Base-by-base conservation (phyloP, 139 green algal species). In the Eudorina sp. region DNA sequence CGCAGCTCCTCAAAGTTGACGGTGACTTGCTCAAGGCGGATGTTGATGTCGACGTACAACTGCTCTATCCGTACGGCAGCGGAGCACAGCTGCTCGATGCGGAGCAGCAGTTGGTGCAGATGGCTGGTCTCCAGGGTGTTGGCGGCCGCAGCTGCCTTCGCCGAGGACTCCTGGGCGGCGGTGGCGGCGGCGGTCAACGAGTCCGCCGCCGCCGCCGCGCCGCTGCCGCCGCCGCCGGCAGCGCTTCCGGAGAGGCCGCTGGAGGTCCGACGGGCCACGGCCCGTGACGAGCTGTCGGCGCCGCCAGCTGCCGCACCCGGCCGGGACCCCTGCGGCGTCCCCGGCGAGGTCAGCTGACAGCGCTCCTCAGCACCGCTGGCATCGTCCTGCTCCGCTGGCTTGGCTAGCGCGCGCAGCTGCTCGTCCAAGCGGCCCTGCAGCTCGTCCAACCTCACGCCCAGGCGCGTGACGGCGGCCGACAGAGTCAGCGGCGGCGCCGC, bases 31-130 rank as follows among this genome's bases (percentile, higher is more conserved):
- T 38, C 3, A 2, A 73, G 27, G 4, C 64, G 64, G 3, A 73
- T 40, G 64, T 73, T 38, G 16, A 73, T 73, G 21, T 73, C 13
- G 64, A 27, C 34, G 7, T 53, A 77, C 58, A 74, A 1, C 34
- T 74, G 21, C 66, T 74, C 29, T 34, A 74, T 31, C 31, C 34
- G 29, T 11, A 25, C 4, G 31, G 66, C n/a, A n/a, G n/a, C n/a
- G n/a, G n/a, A n/a, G n/a, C n/a, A 74, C 74, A 82, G 46, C 46
- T 82, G 41, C 74, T 82, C 29, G 2, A 66, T 27, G 13, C 19
- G 72, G 11, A 40, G 25, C 72, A 41, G 25, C 69, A 77, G n/a
- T 36, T 66, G 55, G 55, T 6, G 55, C 4, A 55, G n/a, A 55
- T 55, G 48, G 11, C 48, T 55, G 48, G 48, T 9, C 48, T 55